These are phyloP conservation scores for Phlebiopsis flavidoalba DNA, from an alignment of 768 basidiomycete species.

Conservation along the genomic window DNA sequence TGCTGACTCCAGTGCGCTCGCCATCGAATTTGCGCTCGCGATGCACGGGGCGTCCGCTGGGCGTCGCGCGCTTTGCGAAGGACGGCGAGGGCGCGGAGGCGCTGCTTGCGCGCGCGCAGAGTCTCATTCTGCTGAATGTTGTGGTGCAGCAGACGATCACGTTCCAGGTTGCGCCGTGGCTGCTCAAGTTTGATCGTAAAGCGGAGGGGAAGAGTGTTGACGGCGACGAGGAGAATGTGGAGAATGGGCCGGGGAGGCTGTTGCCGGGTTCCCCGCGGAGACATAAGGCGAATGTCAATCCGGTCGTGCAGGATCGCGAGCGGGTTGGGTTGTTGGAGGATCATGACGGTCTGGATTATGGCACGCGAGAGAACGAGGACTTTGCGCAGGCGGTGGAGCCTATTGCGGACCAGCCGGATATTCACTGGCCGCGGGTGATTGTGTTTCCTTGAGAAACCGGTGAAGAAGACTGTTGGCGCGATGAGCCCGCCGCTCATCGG, in stretches of 20 bases:
- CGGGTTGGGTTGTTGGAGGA: constrained; percentile 23
- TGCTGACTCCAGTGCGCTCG: constrained; percentile 24
- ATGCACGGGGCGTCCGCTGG: constrained; percentile 24
- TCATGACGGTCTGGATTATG: constrained; percentile 12
- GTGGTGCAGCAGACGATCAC: constrained; percentile 26
- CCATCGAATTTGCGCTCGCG: too few species aligned
- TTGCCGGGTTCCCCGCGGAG: neutral
- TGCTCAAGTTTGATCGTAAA: constrained; percentile 15
- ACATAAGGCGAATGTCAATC: constrained; percentile 12
- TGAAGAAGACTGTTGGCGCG: constrained; percentile 11
- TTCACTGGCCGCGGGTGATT: constrained; percentile 19
- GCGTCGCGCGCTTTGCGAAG: constrained; percentile 12
- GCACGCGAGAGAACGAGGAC: constrained; percentile 1
- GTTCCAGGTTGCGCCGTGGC: constrained; percentile 22
- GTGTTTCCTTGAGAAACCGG: constrained; percentile 15
- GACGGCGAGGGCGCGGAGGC: constrained; percentile 12
- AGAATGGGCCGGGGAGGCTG: constrained; percentile 9
- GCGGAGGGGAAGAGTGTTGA: constrained; percentile 1
- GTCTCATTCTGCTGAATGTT: constrained; percentile 26
- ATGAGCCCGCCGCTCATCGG: constrained; percentile 25
- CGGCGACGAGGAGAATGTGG: constrained; percentile 8
- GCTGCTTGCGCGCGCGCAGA: constrained; percentile 20
- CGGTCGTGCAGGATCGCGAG: constrained; percentile 22
- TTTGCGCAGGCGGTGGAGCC: constrained; percentile 13
- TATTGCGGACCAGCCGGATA: constrained; percentile 19